Evolutionary conservation across 352 stramenopile genomes (phyloP), one percentile per base, ranked within the genome.

Genomic region (Phytopythium chamaehyphon): DNA sequence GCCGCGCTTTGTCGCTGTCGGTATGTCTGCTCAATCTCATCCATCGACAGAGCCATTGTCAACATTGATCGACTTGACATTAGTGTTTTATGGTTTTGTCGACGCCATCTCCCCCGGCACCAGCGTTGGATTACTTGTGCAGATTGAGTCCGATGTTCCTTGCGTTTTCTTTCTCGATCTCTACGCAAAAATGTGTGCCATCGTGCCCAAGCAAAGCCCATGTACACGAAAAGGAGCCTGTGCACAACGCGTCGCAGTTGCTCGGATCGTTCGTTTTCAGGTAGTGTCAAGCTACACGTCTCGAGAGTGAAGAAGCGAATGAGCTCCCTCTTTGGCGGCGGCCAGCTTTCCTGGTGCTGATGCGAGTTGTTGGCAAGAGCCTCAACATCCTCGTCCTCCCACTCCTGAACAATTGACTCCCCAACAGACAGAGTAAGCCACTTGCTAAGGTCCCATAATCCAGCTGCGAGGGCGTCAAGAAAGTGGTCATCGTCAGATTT

Each of bases 191-290:
- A 86, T 16, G 62, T 53, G 7, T 36, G 48, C 80, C 80, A 90
- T 1, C 64, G 55, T 23, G 52, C 51, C 81, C 81, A 92, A 19
- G 70, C 73, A 52, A 81, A 86, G 31, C 78, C 81, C 10, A 72
- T 55, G 47, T 80, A 86, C 12, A 88, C 57, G 26, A 76, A 72
- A 14, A 92, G 61, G 45, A 92, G 62, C 38, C 86, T 78, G n/a
- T 62, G 22, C 19, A 92, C 42, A 56, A 90, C 76, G 21, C 47
- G 18, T 10, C 37, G 51, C 46, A 92, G 55, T 49, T 79, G 76
- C 6, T 61, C 52, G 21, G 46, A 55, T 36, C 69, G 63, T 9
- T 85, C 59, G 1, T 47, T 44, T 14, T 74, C 65, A 0, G 74
- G 81, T 10, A 77, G 68, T 9, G 73, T 40, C 31, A 92, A 49